Evolutionary conservation across 331 rosid genomes (phyloP).

Genomic region (Quercus tomentella): DNA sequence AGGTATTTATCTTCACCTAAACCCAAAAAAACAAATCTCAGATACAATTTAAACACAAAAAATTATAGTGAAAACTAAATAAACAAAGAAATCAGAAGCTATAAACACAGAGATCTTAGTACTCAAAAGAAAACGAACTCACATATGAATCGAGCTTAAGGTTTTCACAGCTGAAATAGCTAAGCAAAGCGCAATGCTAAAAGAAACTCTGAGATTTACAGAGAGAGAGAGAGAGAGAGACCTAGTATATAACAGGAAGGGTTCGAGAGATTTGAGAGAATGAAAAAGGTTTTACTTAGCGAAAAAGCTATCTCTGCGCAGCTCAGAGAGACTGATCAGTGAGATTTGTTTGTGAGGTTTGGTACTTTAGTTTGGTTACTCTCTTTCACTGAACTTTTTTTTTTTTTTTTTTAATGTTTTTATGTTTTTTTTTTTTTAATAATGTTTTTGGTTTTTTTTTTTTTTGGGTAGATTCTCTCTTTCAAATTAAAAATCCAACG

Average conservation of each 20-base stretch:
- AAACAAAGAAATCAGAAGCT: neutral
- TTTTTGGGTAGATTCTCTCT: neutral
- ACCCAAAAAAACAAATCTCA: conserved; percentile 9
- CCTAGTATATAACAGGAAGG: neutral
- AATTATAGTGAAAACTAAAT: neutral
- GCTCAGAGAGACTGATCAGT: conserved; percentile 7
- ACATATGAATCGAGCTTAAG: conserved; percentile 21
- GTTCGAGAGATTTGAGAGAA: conserved; percentile 27
- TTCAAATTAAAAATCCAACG: neutral
- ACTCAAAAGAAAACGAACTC: neutral
- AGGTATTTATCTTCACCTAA: conserved; percentile 27
- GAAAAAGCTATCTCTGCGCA: conserved; percentile 31
- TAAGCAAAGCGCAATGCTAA: conserved; percentile 13
- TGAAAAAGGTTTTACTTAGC: conserved; percentile 30
- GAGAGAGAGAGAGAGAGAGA: conserved; percentile 2
- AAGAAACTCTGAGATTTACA: conserved; percentile 7
- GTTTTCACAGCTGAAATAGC: conserved; percentile 10
- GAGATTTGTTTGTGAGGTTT: neutral
- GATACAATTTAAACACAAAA: neutral
- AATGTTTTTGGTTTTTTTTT: neutral
- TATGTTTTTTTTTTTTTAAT: neutral
- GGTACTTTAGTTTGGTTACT: neutral
- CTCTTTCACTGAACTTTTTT: neutral
- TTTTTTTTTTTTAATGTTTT: neutral
- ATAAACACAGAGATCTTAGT: neutral